Evolutionary conservation across 192 early-diverging fungal species (phyloP), one percentile per base, ranked within the genome.

Genomic region (Lunasporangiospora selenospora): DNA sequence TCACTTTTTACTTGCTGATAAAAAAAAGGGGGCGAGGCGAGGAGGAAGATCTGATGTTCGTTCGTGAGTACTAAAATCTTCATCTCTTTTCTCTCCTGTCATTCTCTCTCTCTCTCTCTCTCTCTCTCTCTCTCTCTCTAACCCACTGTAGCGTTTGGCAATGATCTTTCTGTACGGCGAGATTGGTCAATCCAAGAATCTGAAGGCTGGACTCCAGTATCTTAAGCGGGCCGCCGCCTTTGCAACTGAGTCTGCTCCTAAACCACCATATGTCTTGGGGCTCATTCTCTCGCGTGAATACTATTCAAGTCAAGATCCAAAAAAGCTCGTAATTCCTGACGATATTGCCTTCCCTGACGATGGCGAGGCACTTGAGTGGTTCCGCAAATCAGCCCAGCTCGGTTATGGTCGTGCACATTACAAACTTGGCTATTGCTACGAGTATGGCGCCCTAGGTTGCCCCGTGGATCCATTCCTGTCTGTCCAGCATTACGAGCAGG

Each of bases 141-240:
- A 43, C 53, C 1, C 32, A 24, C 40, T 32, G 15, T 80, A 92
- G 88, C 88, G 91, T 41, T 77, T 96, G 71, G 89, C 93, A 16
- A 85, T 82, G 63, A 84, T 92, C 45, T 86, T 89, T 32, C 77
- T 95, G 51, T 78, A 84, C 13, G 95, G 95, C 58, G 79, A 85
- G 30, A 77, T 95, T 23, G 77, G 83, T 60, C 87, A 89, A 60
- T 69, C 80, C 26, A 75, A 70, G 44, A 89, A 93, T 62, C 65
- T 87, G 39, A 90, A 90, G 58, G 86, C 93, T 64, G 93, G 90
- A 15, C 80, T 98, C 58, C 85, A 88, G 39, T 95, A 90, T 75
- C 81, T 98, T 57, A 87, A 90, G 65, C 82, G 91, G 36, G 83
- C 93, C 2, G 89, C 93, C 1, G 79, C 87, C 21, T 86, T 89